Evolutionary conservation across 2,329 filamentous ascomycete species (phyloP).

Genomic region (Monilinia polystroma): DNA sequence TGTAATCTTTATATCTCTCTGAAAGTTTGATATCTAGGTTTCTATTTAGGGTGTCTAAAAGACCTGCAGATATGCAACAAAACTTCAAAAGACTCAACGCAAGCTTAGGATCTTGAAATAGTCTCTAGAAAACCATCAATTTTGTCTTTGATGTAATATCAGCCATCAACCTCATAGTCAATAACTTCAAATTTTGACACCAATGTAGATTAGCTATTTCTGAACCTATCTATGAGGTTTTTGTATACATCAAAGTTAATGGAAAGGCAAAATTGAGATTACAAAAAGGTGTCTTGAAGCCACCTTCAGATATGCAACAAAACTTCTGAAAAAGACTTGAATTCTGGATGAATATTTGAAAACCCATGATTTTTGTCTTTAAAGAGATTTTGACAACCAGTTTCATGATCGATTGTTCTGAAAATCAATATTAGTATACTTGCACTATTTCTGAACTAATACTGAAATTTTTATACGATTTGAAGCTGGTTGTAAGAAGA

Average conservation of each 20-base stretch:
- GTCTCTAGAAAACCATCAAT: neutral
- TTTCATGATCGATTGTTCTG: accelerated
- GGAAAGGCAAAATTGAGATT: neutral
- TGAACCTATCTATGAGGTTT: neutral
- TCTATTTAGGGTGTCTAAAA: no score
- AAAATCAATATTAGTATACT: no score
- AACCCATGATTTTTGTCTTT: neutral
- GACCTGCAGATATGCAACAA: no score
- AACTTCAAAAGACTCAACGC: no score
- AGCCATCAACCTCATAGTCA: neutral
- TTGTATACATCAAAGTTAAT: neutral
- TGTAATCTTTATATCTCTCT: no score
- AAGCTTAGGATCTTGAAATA: no score
- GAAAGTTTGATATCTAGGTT: no score
- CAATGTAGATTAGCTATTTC: neutral
- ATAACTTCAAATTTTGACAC: neutral
- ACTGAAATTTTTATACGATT: neutral
- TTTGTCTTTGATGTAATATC: neutral
- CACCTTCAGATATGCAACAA: neutral
- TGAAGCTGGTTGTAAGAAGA: neutral
- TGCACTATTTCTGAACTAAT: neutral
- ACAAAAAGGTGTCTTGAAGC: neutral
- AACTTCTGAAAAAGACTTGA: neutral
- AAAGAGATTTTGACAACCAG: neutral
- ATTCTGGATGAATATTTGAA: neutral